A percentile compares a stretch with the other conserved stretches of the same genome.
phyloP scores from a whole-genome alignment of 768 basidiomycete species.

The Strobilomyces dryophilus region DNA sequence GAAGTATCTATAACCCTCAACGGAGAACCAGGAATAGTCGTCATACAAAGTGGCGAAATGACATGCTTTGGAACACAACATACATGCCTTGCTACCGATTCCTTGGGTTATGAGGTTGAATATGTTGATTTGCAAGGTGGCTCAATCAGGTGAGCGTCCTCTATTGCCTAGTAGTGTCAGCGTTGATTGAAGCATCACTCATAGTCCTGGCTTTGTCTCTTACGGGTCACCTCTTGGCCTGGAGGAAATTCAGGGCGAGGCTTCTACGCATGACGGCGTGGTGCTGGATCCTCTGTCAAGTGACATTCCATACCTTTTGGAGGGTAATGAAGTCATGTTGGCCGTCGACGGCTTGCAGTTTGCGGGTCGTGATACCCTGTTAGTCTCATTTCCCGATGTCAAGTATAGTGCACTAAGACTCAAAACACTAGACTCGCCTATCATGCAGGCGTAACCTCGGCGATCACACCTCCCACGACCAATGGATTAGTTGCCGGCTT shows the following conservation, averaged over 20 bases:
- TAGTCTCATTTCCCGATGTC: constrained; percentile 15
- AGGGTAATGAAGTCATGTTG: constrained; percentile 39
- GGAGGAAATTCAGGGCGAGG: constrained; percentile 51
- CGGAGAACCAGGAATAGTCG: constrained; percentile 36
- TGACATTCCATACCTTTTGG: constrained; percentile 33
- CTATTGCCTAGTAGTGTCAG: background rate
- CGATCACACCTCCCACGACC: constrained; percentile 53
- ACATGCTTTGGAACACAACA: constrained; percentile 43
- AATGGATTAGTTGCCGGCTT: constrained; percentile 52
- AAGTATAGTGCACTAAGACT: constrained; percentile 1
- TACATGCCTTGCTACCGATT: constrained; percentile 21
- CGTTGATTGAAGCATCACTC: constrained; percentile 1
- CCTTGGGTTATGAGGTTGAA: constrained; percentile 26
- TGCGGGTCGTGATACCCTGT: constrained; percentile 56
- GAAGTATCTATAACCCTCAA: constrained; percentile 17
- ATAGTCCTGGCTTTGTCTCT: constrained; percentile 43
- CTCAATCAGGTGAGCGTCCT: constrained; percentile 42
- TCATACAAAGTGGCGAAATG: constrained; percentile 52
- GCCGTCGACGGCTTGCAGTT: constrained; percentile 77
- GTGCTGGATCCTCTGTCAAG: constrained; percentile 41
- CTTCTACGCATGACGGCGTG: constrained; percentile 53
- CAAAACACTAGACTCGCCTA: constrained; percentile 55
- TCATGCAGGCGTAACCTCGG: constrained; percentile 58
- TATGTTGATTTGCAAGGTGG: constrained; percentile 64
- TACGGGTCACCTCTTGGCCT: constrained; percentile 46